A percentile compares a stretch with the other conserved stretches of the same genome.
Conservation (phyloP, 805 yeast genomes). For the Tetrapisispora arboricola region DNA sequence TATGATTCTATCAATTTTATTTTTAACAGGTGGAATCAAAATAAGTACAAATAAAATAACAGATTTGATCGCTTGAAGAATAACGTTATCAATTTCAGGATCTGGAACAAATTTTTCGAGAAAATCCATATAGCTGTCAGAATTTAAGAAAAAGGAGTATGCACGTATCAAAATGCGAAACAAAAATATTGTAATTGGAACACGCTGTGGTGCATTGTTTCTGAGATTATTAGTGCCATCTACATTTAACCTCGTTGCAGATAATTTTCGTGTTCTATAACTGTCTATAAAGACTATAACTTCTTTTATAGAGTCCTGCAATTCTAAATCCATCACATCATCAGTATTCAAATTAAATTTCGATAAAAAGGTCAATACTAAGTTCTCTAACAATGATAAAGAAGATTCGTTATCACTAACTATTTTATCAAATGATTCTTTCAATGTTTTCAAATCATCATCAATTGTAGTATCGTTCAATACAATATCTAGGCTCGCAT, state of each 20-base stretch:
- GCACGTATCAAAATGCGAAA: not conserved
- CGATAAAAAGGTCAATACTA: not conserved
- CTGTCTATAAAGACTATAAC: not conserved
- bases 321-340: not conserved
- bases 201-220: not conserved
- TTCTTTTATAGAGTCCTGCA: conserved; percentile 2
- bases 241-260: not conserved
- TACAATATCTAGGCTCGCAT: not conserved
- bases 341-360: not conserved
- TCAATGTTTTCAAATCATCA: not conserved
- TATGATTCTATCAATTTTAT: not conserved
- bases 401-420: not conserved
- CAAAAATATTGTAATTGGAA: not conserved
- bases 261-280: not conserved
- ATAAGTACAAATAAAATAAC: not conserved
- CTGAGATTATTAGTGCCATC: not conserved
- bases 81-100: conserved; percentile 1
- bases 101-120: not conserved
- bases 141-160: not conserved
- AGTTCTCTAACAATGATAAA: not conserved
- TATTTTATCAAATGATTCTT: not conserved
- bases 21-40: conserved; percentile 1
- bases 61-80: not conserved
- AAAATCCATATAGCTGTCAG: not conserved
- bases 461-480: not conserved